A percentile compares a stretch with the other conserved stretches of the same genome.
Conservation (phyloP, 345 rosid species). For the Camelina neglecta region DNA sequence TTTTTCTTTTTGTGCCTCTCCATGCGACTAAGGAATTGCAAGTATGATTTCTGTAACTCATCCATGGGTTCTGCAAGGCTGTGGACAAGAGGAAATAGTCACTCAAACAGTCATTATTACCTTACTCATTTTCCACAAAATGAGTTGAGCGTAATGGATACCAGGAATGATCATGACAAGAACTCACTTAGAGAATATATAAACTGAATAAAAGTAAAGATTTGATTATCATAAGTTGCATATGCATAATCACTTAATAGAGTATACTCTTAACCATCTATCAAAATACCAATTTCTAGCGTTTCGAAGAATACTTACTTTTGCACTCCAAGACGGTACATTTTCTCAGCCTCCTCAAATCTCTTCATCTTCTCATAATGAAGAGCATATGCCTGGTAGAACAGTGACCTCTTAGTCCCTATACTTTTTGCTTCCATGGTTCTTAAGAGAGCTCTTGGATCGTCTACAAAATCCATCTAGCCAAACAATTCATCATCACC, state of each 20-base stretch:
- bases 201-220: background rate
- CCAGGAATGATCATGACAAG: background rate
- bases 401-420: slow-evolving; percentile 70
- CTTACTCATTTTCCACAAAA: background rate
- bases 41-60: slow-evolving; percentile 84
- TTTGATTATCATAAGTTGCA: background rate
- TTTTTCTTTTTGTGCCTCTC: slow-evolving; percentile 69
- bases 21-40: slow-evolving; percentile 77
- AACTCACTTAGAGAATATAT: background rate
- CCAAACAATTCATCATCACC: slow-evolving; percentile 19
- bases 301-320: slow-evolving; percentile 60
- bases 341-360: slow-evolving; percentile 84
- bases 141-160: background rate
- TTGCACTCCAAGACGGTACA: slow-evolving; percentile 78
- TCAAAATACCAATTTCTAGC: background rate
- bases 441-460: slow-evolving; percentile 69
- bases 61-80: slow-evolving; percentile 90
- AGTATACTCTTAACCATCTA: background rate
- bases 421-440: slow-evolving; percentile 78
- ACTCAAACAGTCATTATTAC: background rate
- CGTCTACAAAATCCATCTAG: slow-evolving; percentile 94
- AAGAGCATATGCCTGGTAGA: slow-evolving; percentile 92
- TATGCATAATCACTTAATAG: background rate
- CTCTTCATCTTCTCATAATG: slow-evolving; percentile 85
- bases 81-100: slow-evolving; percentile 32